phyloP scores from a whole-genome alignment of 2,329 filamentous ascomycete genomes.

The Xylariaceae sp. region DNA sequence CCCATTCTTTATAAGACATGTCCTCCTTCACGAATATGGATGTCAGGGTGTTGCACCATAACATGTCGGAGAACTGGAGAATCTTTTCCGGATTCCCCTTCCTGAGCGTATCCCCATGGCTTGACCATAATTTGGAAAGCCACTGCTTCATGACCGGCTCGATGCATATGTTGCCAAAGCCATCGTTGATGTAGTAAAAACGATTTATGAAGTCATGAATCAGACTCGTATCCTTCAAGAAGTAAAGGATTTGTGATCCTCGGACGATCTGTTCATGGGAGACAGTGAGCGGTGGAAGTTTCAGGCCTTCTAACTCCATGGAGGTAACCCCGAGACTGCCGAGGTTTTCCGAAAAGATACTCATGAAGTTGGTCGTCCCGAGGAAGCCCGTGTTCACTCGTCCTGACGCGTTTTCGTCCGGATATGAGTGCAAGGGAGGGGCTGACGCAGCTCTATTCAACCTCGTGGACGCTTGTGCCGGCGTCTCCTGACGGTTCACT shows the following conservation, averaged over 20 bases:
- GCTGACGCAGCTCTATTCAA: conserved; percentile 31
- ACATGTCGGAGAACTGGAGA: conserved; percentile 30
- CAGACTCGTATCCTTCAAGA: conserved; percentile 30
- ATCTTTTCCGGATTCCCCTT: conserved; percentile 32
- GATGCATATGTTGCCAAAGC: conserved; percentile 24
- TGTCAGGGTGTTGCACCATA: conserved; percentile 34
- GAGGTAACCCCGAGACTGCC: conserved; percentile 26
- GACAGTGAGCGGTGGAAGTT: conserved; percentile 25
- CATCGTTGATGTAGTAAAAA: conserved; percentile 30
- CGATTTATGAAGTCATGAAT: conserved; percentile 30
- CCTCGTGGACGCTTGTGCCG: conserved; percentile 16
- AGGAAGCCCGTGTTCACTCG: conserved; percentile 30
- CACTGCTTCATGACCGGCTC: conserved; percentile 33
- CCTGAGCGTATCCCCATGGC: conserved; percentile 28
- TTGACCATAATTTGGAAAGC: conserved; percentile 28
- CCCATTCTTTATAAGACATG: conserved; percentile 29
- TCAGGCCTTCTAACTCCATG: conserved; percentile 24
- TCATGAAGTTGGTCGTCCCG: conserved; percentile 31
- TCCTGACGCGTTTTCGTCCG: conserved; percentile 17
- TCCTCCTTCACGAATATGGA: conserved; percentile 27
- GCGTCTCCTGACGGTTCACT: conserved; percentile 6
- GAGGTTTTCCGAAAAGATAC: conserved; percentile 32
- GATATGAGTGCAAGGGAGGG: conserved; percentile 26
- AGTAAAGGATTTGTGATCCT: conserved; percentile 31
- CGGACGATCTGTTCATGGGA: conserved; percentile 31